These are phyloP conservation scores for Neofusicoccum umdonicola DNA, from an alignment of 2,329 filamentous ascomycete species.

Conservation along the genomic window DNA sequence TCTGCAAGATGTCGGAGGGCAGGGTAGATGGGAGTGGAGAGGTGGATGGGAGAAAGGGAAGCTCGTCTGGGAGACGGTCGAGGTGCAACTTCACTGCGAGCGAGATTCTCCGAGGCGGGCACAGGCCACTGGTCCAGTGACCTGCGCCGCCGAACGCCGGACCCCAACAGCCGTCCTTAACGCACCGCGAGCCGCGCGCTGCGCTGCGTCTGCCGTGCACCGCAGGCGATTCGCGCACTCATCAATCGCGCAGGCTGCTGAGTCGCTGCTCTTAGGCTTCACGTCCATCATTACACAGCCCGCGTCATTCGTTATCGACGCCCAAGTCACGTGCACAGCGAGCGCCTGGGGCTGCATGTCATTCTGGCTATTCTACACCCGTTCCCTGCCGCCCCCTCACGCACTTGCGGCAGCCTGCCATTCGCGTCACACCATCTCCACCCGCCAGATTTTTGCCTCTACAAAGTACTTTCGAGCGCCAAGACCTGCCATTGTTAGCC, in stretches of 20 bases:
- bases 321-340: neutral
- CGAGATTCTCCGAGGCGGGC: constrained; percentile 15
- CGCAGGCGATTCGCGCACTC: too few species aligned
- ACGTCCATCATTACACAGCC: neutral
- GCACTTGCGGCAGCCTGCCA: neutral
- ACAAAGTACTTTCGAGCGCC: constrained; percentile 34
- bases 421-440: neutral
- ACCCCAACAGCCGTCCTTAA: neutral
- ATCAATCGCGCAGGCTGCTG: neutral
- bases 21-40: constrained; percentile 35
- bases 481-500: constrained; percentile 16
- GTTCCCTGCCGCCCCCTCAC: constrained; percentile 4
- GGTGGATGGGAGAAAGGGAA: constrained; percentile 22
- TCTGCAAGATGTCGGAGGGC: constrained; percentile 47
- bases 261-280: neutral
- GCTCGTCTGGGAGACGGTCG: constrained; percentile 16
- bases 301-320: too few species aligned
- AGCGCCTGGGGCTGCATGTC: neutral
- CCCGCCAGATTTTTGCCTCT: neutral
- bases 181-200: neutral
- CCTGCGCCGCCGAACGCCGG: constrained; percentile 10
- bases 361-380: constrained; percentile 9
- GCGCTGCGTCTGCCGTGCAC: neutral
- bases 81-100: constrained; percentile 15
- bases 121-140: constrained; percentile 8